Evolutionary conservation across 2,329 filamentous ascomycete genomes (phyloP), one percentile per base, ranked within the genome.

Genomic region (Phaeomoniella chlamydospora): DNA sequence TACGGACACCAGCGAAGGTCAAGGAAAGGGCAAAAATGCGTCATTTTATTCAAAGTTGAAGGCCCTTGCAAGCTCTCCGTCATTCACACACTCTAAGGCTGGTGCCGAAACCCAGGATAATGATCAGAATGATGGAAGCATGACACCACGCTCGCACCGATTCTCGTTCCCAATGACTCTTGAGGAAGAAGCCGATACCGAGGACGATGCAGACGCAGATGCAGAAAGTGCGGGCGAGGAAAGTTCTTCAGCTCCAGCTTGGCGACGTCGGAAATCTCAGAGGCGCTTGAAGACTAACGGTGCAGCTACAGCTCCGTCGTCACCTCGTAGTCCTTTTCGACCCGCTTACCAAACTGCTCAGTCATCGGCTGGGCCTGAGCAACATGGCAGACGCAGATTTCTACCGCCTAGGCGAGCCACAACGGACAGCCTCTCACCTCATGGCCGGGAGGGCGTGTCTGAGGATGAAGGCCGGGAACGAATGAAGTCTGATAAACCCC

Each of bases 201-300:
- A 73, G 14, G 82, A 76, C 52, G 83, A 87, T 53, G 74, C 67
- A 11, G 78, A 81, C 49, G 77, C 80, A 1, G 84, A 90, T 53
- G 83, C 79, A 52, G 84, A 90, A 52, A 93, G 85, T 31, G 82
- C 77, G 0, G 84, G 86, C 36, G 87, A 94, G 51, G 69, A 68
- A n/a, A 60, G 61, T 13, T 49, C 57, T n/a, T 52, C 59, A 11
- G 62, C 64, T 36, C 49, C 57, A 17, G 47, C 56, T 2, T 71
- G 69, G 42, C 65, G 64, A 18, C 77, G 70, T 55, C 77, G 76
- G 55, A 71, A 74, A 43, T 74, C 72, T 51, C 76, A 67, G 46
- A 68, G 70, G 41, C 64, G 75, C 45, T 71, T 52, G 65, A 69
- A 60, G 56, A 68, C 56, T 48, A 67, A 50, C 57, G 75, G 52